These are phyloP conservation scores for Lasiodiplodia hormozganensis DNA, from an alignment of 2,329 filamentous ascomycete species.

Conservation along the genomic window DNA sequence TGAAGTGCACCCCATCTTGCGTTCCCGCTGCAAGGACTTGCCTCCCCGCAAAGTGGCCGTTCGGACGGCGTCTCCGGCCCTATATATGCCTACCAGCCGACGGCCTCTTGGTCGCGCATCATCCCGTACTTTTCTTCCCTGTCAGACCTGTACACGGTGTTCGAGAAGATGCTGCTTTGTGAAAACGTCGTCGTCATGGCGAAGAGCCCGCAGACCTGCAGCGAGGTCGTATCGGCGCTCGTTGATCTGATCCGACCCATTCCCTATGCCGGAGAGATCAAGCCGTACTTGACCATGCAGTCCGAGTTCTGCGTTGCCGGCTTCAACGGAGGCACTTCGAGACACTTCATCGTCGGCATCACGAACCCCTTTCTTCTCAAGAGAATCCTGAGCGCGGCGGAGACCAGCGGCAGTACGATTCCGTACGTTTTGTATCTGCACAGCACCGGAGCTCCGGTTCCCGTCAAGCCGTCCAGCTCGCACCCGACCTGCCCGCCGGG, in stretches of 20 bases:
- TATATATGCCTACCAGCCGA: conserved; percentile 50
- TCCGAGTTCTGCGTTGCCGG: conserved; percentile 49
- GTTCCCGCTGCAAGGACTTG: conserved; percentile 48
- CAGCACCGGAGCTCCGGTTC: conserved; percentile 44
- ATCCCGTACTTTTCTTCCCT: conserved; percentile 50
- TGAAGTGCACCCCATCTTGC: conserved; percentile 46
- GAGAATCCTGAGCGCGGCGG: conserved; percentile 45
- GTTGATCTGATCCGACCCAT: conserved; percentile 49
- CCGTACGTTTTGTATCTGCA: conserved; percentile 50
- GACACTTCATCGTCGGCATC: conserved; percentile 49
- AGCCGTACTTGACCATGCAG: conserved; percentile 54
- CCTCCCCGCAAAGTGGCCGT: conserved; percentile 34
- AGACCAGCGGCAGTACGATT: conserved; percentile 41
- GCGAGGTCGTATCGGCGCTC: conserved; percentile 49
- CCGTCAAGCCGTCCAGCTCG: conserved; percentile 45
- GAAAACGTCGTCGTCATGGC: conserved; percentile 50
- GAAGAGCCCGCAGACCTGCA: conserved; percentile 50
- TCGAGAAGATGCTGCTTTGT: conserved; percentile 50
- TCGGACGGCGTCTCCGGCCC: conserved; percentile 31
- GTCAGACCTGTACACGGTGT: conserved; percentile 49
- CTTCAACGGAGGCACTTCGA: conserved; percentile 47
- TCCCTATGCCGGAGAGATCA: conserved; percentile 48
- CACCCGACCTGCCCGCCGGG: conserved; percentile 41
- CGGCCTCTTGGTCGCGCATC: conserved; percentile 48
- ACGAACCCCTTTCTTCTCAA: conserved; percentile 52